Base-by-base conservation (phyloP, 164 flowering plant genomes). In the Stephania cephalantha region DNA sequence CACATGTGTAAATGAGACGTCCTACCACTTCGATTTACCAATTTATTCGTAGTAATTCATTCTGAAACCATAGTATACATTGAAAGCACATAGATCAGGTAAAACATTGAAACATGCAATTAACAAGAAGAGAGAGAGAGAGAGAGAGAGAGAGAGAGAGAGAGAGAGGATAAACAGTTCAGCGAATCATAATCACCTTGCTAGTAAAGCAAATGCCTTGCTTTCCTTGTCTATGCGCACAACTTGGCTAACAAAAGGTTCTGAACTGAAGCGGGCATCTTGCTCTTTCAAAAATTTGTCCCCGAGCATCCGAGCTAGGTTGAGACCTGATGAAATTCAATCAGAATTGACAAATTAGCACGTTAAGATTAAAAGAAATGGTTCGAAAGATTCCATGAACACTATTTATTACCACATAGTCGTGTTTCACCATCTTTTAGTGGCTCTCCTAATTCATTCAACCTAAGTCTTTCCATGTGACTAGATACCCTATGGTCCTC, bases 231-330 rank as follows among this genome's bases (percentile, higher is more conserved):
- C 69, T 77, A 95, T 84, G 64, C 79, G 88, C 69, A 89, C 89
- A 72, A 81, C 93, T 81, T 83, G 79, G 84, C 99, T 95, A 69
- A 92, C 83, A 73, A 87, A 90, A 68, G 99, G 99, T 78, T 87
- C 94, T 64, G 98, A 83, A 86, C 93, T 90, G 84, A 95, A 93
- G 68, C 99, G 92, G 66, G 79, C 73, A 64, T 95, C 99, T 64
- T 93, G 97, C 84, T 95, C 89, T 84, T 95, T 95, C 45, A 92
- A 80, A 83, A 88, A 95, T 74, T 93, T 95, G 85, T 95, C 98
- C 68, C 99, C 99, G 76, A 95, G 97, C 98, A 93, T 90, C 76
- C 99, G 85, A 72, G 91, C 96, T 78, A 95, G 93, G 81, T 91
- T 93, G 74, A 95, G 77, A 74, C 99, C 99, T 95, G 82, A 78